Evolutionary conservation across 2,329 filamentous ascomycete genomes (phyloP).

Genomic region (Fusarium anthophilum): DNA sequence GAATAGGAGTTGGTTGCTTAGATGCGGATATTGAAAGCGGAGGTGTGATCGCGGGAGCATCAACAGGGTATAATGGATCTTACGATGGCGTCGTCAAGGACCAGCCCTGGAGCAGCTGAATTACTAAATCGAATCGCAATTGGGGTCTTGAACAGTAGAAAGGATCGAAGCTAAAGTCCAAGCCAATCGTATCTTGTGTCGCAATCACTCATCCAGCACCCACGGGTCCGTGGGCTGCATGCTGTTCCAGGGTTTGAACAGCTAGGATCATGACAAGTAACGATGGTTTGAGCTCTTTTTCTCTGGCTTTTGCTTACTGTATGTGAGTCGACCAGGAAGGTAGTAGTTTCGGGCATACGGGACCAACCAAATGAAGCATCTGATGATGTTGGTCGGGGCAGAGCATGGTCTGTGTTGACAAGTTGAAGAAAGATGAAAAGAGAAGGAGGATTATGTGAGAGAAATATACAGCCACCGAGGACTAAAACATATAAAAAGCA

Average conservation of each 20-base stretch:
- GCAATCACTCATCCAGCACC: neutral
- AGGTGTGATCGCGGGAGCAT: constrained; percentile 31
- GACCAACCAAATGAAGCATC: constrained; percentile 1
- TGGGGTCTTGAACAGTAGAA: neutral
- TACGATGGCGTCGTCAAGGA: constrained; percentile 31
- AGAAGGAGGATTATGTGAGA: neutral
- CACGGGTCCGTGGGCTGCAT: constrained; percentile 7
- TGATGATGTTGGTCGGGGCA: neutral
- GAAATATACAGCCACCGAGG: neutral
- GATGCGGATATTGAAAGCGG: neutral
- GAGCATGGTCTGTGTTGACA: neutral
- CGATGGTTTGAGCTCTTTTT: neutral
- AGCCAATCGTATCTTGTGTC: constrained; percentile 16
- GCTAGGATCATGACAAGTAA: constrained; percentile 21
- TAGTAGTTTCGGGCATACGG: constrained; percentile 19
- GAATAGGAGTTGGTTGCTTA: constrained; percentile 14
- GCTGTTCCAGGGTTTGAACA: neutral
- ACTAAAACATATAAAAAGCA: constrained; percentile 13
- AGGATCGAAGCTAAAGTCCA: constrained; percentile 3
- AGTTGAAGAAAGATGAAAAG: neutral
- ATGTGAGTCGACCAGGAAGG: constrained; percentile 9
- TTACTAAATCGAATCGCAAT: neutral
- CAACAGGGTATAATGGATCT: constrained; percentile 16
- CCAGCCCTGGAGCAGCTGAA: constrained; percentile 13
- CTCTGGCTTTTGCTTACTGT: neutral